These are phyloP conservation scores for Acorus gramineus DNA, from an alignment of 106 monocot genomes.

Conservation along the genomic window DNA sequence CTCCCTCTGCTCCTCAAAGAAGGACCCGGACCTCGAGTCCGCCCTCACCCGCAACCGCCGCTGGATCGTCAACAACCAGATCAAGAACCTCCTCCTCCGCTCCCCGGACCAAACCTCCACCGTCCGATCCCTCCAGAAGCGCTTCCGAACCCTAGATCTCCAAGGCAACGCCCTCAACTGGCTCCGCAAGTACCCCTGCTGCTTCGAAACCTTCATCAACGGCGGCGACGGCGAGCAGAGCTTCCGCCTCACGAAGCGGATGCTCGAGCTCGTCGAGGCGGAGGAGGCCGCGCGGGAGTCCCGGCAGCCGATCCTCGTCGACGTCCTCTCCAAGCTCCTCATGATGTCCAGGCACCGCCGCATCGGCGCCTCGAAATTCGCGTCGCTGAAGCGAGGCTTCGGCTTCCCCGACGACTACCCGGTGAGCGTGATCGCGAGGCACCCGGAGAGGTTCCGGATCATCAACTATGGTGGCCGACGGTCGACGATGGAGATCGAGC, in stretches of 20 bases:
- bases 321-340: slow-evolving; percentile 63
- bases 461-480: slow-evolving; percentile 28
- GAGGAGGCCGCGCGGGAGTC: slow-evolving; percentile 28
- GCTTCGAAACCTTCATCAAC: slow-evolving; percentile 49
- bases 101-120: slow-evolving; percentile 40
- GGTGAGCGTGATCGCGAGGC: slow-evolving; percentile 39
- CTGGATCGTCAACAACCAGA: slow-evolving; percentile 98
- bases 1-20: slow-evolving; percentile 66
- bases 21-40: slow-evolving; percentile 62
- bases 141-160: slow-evolving; percentile 74
- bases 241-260: slow-evolving; percentile 75
- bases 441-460: slow-evolving; percentile 53
- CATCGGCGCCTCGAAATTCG: slow-evolving; percentile 59
- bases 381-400: slow-evolving; percentile 53
- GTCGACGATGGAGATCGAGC: slow-evolving; percentile 80
- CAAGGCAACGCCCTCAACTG: slow-evolving; percentile 81
- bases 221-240: slow-evolving; percentile 14
- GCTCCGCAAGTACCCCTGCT: slow-evolving; percentile 92
- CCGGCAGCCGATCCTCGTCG: slow-evolving; percentile 35
- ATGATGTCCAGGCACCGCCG: slow-evolving; percentile 55
- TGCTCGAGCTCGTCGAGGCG: slow-evolving; percentile 60
- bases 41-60: slow-evolving; percentile 94
- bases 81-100: slow-evolving; percentile 86
- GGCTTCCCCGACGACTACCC: slow-evolving; percentile 82
- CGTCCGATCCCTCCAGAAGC: slow-evolving; percentile 77